phyloP scores from a whole-genome alignment of 768 basidiomycete genomes.

The Kwoniella dendrophila region DNA sequence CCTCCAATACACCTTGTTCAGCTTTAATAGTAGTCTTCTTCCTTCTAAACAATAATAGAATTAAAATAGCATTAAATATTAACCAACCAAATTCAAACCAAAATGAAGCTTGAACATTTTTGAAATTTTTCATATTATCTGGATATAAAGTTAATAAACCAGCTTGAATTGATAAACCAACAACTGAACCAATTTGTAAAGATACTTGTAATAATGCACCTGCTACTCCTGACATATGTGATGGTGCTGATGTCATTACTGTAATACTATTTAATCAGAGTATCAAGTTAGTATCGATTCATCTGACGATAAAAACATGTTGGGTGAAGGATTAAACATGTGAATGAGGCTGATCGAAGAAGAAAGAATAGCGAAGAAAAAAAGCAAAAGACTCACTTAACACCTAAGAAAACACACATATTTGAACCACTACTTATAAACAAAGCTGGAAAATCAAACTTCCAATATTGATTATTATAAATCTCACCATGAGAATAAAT shows the following conservation, averaged over 20 bases:
- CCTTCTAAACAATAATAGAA: conserved; percentile 13
- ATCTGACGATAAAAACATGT: not conserved
- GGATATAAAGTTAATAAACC: conserved; percentile 37
- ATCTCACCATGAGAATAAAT: conserved; percentile 25
- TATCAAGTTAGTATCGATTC: not conserved
- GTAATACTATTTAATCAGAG: conserved; percentile 27
- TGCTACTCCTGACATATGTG: conserved; percentile 48
- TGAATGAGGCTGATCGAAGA: not conserved
- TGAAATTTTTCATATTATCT: conserved; percentile 27
- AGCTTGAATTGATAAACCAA: conserved; percentile 64
- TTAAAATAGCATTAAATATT: conserved; percentile 14
- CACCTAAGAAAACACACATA: conserved; percentile 35
- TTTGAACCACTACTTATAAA: conserved; percentile 34
- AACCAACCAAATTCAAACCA: conserved; percentile 40
- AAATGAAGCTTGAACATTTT: conserved; percentile 33
- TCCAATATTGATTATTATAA: conserved; percentile 37
- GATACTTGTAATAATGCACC: conserved; percentile 47
- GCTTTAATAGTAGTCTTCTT: no score
- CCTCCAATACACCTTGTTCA: no score
- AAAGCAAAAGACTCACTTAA: conserved; percentile 21
- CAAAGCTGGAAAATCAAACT: conserved; percentile 36
- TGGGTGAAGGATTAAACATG: not conserved
- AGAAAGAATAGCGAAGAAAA: not conserved
- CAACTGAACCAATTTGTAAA: conserved; percentile 37
- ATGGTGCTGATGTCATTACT: conserved; percentile 50